A percentile compares a stretch with the other conserved stretches of the same genome.
Conservation (phyloP, 768 basidiomycete species). For the Tulasnella sp. region DNA sequence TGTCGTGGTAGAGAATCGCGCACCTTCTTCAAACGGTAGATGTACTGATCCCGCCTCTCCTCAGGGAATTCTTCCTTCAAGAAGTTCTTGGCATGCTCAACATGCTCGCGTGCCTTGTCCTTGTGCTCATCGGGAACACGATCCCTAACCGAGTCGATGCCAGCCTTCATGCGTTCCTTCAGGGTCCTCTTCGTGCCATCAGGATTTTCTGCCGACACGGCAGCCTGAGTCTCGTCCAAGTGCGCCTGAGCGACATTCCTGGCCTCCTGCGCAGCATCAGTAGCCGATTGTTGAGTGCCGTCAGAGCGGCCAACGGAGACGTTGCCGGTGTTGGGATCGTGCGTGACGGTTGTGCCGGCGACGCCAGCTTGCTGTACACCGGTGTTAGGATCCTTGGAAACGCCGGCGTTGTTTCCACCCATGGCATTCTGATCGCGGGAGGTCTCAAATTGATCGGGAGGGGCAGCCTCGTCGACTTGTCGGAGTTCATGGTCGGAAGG, state of each 20-base stretch:
- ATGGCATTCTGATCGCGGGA: slow-evolving; percentile 40
- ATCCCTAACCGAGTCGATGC: slow-evolving; percentile 31
- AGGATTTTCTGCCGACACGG: background rate
- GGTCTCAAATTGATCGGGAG: slow-evolving; percentile 48
- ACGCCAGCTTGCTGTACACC: slow-evolving; percentile 44
- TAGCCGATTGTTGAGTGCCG: slow-evolving; percentile 21
- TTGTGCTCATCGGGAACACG: slow-evolving; percentile 61
- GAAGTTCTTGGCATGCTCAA: slow-evolving; percentile 54
- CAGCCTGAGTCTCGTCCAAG: slow-evolving; percentile 17
- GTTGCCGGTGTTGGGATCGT: slow-evolving; percentile 11
- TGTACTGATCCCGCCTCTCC: slow-evolving; percentile 84
- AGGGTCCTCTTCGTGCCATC: slow-evolving; percentile 19
- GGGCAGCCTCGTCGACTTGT: slow-evolving; percentile 59
- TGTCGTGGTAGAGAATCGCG: background rate
- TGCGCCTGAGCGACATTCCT: slow-evolving; percentile 25
- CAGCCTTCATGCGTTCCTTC: slow-evolving; percentile 29
- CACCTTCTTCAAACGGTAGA: slow-evolving; percentile 89
- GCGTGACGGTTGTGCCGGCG: slow-evolving; percentile 28
- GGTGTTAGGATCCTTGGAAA: slow-evolving; percentile 36
- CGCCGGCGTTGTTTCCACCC: slow-evolving; percentile 30
- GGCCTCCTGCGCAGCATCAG: slow-evolving; percentile 25
- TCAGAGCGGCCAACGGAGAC: background rate
- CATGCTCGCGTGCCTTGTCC: slow-evolving; percentile 41
- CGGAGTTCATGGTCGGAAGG: slow-evolving; percentile 53
- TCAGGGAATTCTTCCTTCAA: slow-evolving; percentile 79